phyloP scores from a whole-genome alignment of 257 asterid species.

The Solanum megistacrolobum region DNA sequence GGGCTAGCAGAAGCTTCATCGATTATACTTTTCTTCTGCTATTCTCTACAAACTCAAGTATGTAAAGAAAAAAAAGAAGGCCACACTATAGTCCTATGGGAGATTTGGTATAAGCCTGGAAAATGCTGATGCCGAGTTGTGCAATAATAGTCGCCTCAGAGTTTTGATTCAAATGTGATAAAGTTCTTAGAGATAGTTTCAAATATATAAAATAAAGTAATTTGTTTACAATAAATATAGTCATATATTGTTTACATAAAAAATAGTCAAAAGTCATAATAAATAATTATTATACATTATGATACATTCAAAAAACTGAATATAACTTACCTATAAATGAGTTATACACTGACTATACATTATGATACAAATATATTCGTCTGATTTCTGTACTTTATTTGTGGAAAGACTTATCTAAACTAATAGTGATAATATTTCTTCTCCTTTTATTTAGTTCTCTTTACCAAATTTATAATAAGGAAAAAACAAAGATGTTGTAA shows the following conservation, averaged over 20 bases:
- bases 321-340: not conserved
- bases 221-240: too few species aligned
- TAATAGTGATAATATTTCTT: not conserved
- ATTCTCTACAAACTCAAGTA: not conserved
- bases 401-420: not conserved
- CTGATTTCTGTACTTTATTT: not conserved
- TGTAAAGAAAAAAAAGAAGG: too few species aligned
- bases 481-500: not conserved
- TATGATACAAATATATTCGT: too few species aligned
- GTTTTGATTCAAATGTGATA: too few species aligned
- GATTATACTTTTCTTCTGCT: too few species aligned
- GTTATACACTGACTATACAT: too few species aligned
- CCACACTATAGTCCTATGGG: not conserved
- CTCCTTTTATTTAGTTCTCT: not conserved
- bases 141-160: not conserved
- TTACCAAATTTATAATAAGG: not conserved
- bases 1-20: too few species aligned
- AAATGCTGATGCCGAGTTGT: too few species aligned
- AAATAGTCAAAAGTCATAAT: not conserved
- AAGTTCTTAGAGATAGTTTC: not conserved
- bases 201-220: not conserved
- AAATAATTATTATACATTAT: too few species aligned
- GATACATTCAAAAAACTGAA: not conserved
- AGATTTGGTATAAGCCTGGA: not conserved
- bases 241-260: not conserved